Conservation (phyloP, 495 filamentous ascomycete species). For the Penicillium cosmopolitanum region DNA sequence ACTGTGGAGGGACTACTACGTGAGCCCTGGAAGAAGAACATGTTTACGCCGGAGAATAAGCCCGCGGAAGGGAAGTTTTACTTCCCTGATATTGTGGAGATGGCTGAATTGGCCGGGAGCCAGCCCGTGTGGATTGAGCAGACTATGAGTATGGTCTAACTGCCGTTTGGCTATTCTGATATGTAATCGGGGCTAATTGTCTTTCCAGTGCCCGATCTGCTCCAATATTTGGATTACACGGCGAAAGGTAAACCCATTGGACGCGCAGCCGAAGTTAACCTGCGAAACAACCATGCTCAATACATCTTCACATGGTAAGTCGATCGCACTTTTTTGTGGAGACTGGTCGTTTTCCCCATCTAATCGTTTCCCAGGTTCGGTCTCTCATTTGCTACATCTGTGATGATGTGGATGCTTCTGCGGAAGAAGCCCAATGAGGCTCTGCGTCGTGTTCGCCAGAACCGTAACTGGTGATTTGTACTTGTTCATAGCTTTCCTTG, state of each 20-base stretch:
- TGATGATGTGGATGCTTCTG: constrained; percentile 95
- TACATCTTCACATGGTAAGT: constrained; percentile 98
- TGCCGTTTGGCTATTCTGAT: not conserved
- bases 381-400: constrained; percentile 78
- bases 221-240: constrained; percentile 70
- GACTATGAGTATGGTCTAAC: constrained; percentile 73
- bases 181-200: constrained; percentile 22
- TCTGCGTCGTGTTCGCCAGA: constrained; percentile 74
- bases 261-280: constrained; percentile 85
- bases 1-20: constrained; percentile 81
- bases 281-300: constrained; percentile 95
- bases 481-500: constrained; percentile 12
- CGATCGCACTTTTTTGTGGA: not conserved
- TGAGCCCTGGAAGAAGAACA: constrained; percentile 94
- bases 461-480: constrained; percentile 71
- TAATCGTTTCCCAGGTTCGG: constrained; percentile 72
- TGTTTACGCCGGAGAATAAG: constrained; percentile 90
- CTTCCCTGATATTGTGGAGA: constrained; percentile 91
- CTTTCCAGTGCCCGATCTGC: constrained; percentile 70
- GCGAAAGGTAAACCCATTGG: constrained; percentile 90
- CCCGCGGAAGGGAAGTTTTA: constrained; percentile 85
- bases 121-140: constrained; percentile 95
- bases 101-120: constrained; percentile 83
- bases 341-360: constrained; percentile 1
- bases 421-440: constrained; percentile 79